Evolutionary conservation across 768 basidiomycete genomes (phyloP).

Genomic region (Ramaria sp.): DNA sequence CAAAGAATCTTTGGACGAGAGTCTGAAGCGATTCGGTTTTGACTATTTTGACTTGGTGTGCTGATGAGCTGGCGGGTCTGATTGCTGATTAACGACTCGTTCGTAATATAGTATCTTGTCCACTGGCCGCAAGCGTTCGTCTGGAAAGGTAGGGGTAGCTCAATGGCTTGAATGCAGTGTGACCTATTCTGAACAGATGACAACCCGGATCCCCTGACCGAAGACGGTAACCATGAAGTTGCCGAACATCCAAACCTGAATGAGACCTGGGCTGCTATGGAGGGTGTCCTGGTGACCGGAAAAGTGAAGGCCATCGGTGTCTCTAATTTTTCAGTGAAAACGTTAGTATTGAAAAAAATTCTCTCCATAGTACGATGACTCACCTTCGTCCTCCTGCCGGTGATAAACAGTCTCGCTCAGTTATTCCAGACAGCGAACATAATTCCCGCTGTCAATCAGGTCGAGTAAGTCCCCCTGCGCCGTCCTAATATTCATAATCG

Average conservation of each 20-base stretch:
- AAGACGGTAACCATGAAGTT: conserved; percentile 23
- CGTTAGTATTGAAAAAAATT: conserved; percentile 21
- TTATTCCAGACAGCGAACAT: conserved; percentile 32
- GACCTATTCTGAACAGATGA: conserved; percentile 3
- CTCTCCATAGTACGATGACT: too few species aligned
- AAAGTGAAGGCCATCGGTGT: conserved; percentile 45
- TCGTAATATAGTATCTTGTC: conserved; percentile 30
- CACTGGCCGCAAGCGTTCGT: conserved; percentile 37
- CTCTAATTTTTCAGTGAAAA: conserved; percentile 51
- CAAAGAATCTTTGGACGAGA: conserved; percentile 20
- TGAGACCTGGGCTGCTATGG: conserved; percentile 41
- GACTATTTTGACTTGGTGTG: conserved; percentile 24
- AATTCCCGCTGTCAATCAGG: conserved; percentile 37
- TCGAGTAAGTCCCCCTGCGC: conserved; percentile 23
- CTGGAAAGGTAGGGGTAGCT: conserved; percentile 12
- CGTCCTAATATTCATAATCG: background rate
- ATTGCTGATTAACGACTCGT: background rate
- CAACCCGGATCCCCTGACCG: conserved; percentile 18
- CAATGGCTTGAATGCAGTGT: background rate
- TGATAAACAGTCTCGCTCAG: conserved; percentile 4
- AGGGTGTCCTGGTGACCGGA: conserved; percentile 36
- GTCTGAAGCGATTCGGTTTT: conserved; percentile 17
- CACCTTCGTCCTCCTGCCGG: too few species aligned
- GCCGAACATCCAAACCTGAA: conserved; percentile 20
- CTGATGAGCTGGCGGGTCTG: background rate